Base-by-base conservation (phyloP, 148 eudicot genomes). In the Polygonum aviculare region DNA sequence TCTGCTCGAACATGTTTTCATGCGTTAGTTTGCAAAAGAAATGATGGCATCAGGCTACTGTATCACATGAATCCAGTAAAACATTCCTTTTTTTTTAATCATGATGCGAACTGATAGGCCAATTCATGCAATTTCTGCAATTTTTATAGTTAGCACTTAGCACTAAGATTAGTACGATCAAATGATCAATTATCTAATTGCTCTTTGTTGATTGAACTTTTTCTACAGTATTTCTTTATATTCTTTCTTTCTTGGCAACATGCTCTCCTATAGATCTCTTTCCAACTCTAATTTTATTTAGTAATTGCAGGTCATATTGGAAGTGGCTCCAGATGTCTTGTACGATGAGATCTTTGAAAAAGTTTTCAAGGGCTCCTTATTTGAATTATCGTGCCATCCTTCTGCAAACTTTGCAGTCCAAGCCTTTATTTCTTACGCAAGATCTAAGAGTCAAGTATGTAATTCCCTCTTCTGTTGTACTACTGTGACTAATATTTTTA, bases 371-470 rank as follows among this genome's bases (percentile, higher is more conserved):
- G 79, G 74, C 67, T 88, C 89, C 41, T 79, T 95, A 79, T 89
- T 84, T 88, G 82, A 80, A 72, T 70, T 88, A 78, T 90, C 98
- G 52, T 78, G 85, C 55, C 86, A 90, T 85, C 80, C 83, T 18
- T 89, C 90, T 78, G 97, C 89, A 57, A 95, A 95, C 82, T 95
- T 90, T 78, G 97, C 88, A 65, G 85, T 92, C 79, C 98, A 95
- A 80, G 85, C 98, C 75, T 88, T 95, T 36, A 78, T 92, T 78
- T 90, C 97, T 77, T 83, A 92, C 80, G 92, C 96, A 70, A 88
- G 90, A 83, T 77, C 39, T 82, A 76, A 84, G 72, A 81, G 83
- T 79, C 94, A 94, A 79, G 98, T 94, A 90, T 36, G 97, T 87
- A 60, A 19, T 26, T 0, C 39, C 36, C 19, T 12, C 44, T 36